phyloP scores from a whole-genome alignment of 805 yeast species.

The Metschnikowia peoriensis region DNA sequence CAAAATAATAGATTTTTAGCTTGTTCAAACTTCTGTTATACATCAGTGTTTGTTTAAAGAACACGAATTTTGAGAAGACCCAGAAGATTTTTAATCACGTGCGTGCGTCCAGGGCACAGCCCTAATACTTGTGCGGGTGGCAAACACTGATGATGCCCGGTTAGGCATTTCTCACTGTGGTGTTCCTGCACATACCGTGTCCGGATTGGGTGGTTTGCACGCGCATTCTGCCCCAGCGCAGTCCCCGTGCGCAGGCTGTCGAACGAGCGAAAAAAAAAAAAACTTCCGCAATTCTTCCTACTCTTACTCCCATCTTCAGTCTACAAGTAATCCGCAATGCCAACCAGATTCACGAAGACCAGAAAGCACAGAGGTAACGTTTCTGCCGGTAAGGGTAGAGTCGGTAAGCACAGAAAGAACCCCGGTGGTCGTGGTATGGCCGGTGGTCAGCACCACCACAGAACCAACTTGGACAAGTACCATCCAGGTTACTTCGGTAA shows the following conservation, averaged over 20 bases:
- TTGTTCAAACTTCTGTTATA: too few relatives aligned
- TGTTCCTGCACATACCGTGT: conserved; percentile 2
- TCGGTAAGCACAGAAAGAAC: conserved; percentile 99
- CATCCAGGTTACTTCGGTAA: conserved; percentile 99
- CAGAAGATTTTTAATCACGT: conserved; percentile 11
- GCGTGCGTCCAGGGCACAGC: conserved; percentile 14
- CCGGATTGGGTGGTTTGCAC: conserved; percentile 7
- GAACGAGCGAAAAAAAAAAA: conserved; percentile 15
- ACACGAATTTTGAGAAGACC: not conserved
- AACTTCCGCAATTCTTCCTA: conserved; percentile 11
- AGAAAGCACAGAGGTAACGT: conserved; percentile 99
- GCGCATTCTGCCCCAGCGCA: conserved; percentile 1
- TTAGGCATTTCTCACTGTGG: not conserved
- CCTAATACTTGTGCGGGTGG: not conserved
- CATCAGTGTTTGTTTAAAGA: not conserved
- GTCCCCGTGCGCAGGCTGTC: conserved; percentile 8
- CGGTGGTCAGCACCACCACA: conserved; percentile 99
- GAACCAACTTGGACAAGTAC: conserved; percentile 99
- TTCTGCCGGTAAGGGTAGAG: conserved; percentile 99
- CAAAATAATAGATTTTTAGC: too few relatives aligned
- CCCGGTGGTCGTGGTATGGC: conserved; percentile 99
- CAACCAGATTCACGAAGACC: conserved; percentile 98
- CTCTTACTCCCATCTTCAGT: conserved; percentile 15
- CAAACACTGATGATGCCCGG: not conserved
- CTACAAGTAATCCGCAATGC: conserved; percentile 54